These are phyloP conservation scores for Begonia fuchsioides DNA, from an alignment of 306 rosid species.

Conservation along the genomic window DNA sequence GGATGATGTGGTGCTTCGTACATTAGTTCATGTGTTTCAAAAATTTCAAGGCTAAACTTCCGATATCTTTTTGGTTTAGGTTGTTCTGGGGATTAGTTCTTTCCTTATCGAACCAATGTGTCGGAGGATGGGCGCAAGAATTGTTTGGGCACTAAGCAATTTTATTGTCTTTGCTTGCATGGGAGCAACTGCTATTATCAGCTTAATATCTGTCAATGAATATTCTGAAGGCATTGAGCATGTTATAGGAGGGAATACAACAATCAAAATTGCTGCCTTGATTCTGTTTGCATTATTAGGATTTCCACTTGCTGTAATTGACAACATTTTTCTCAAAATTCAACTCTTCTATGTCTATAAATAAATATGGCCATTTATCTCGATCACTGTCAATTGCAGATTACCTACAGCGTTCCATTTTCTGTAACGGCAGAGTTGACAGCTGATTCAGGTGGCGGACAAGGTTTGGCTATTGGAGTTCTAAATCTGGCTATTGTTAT, in stretches of 20 bases:
- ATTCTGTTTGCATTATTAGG: conserved; percentile 86
- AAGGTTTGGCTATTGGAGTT: conserved; percentile 33
- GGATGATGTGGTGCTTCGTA: background rate
- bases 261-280: conserved; percentile 65
- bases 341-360: background rate
- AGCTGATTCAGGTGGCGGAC: conserved; percentile 72
- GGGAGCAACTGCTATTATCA: conserved; percentile 54
- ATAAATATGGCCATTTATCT: no score
- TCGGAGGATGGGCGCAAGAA: conserved; percentile 6
- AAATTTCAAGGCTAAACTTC: conserved; percentile 11
- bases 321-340: no score
- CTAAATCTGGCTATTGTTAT: conserved; percentile 88
- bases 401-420: conserved; percentile 91
- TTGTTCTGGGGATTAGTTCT: conserved; percentile 89
- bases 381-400: conserved; percentile 46
- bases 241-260: conserved; percentile 55
- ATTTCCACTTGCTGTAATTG: conserved; percentile 92
- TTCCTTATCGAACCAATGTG: conserved; percentile 63
- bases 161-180: no score
- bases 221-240: conserved; percentile 56
- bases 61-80: conserved; percentile 28
- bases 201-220: conserved; percentile 44
- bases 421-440: conserved; percentile 87
- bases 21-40: background rate
- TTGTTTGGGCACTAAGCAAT: conserved; percentile 83